Conservation (phyloP, 179 eudicot genomes). For the Heliamphora pulchella region DNA sequence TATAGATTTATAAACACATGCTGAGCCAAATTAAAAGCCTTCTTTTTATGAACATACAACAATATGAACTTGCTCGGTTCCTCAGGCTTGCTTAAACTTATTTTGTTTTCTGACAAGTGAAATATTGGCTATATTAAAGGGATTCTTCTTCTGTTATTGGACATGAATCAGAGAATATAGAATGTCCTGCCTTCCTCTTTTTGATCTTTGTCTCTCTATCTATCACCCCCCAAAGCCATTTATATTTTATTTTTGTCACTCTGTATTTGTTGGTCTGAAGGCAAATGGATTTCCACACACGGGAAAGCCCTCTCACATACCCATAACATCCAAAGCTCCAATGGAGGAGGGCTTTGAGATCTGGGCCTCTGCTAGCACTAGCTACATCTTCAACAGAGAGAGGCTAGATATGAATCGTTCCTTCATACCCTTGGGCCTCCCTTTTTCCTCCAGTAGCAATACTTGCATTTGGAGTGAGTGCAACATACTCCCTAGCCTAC, state of each 20-base stretch:
- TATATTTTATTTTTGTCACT: background rate
- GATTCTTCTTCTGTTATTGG: background rate
- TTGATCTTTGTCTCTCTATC: too few species aligned
- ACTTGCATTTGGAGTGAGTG: background rate
- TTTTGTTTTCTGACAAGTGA: background rate
- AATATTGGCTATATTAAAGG: background rate
- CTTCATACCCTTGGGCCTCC: background rate
- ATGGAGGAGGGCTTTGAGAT: background rate
- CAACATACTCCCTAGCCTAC: background rate
- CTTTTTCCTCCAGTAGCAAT: background rate
- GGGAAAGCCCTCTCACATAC: background rate
- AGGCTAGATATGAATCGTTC: too few species aligned
- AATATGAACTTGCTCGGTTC: background rate
- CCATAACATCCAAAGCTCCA: background rate
- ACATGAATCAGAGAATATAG: background rate
- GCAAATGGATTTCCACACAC: background rate
- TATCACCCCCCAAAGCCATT: too few species aligned
- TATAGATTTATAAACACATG: background rate
- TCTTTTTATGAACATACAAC: background rate
- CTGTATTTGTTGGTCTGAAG: background rate
- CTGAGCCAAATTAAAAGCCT: background rate
- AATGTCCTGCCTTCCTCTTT: background rate
- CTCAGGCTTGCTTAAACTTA: conserved; percentile 7
- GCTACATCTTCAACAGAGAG: too few species aligned
- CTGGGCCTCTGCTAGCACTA: too few species aligned